Conservation (phyloP, 257 asterid genomes). For the Pogostemon cablin region DNA sequence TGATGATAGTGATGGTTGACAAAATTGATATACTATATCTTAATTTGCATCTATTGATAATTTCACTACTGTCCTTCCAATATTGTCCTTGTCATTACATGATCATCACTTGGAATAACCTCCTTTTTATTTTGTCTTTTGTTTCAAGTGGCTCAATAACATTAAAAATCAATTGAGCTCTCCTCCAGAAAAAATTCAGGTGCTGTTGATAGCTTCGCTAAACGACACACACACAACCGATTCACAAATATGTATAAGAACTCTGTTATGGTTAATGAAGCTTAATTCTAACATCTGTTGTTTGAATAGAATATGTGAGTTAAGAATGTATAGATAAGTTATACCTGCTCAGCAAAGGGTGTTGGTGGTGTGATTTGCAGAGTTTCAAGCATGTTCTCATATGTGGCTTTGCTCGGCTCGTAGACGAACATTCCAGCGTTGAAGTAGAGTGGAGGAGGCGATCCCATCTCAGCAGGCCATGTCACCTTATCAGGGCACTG, state of each 20-base stretch:
- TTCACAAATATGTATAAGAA: too few relatives aligned
- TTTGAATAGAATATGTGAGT: not conserved
- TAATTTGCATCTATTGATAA: not conserved
- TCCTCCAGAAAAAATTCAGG: not conserved
- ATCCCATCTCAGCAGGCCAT: conserved; percentile 60
- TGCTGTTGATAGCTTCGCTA: too few relatives aligned
- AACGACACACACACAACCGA: too few relatives aligned
- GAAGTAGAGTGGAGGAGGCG: conserved; percentile 60
- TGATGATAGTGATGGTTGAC: conserved; percentile 22
- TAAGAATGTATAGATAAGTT: too few relatives aligned
- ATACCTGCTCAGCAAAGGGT: conserved; percentile 64
- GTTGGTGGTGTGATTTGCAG: conserved; percentile 55
- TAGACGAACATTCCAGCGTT: conserved; percentile 64
- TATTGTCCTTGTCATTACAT: not conserved
- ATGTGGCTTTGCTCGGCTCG: conserved; percentile 54
- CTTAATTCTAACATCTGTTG: not conserved
- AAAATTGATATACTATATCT: not conserved
- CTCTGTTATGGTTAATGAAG: not conserved
- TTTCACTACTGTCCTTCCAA: not conserved
- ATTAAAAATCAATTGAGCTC: conserved; percentile 1
- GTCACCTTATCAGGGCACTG: conserved; percentile 57
- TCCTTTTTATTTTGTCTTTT: not conserved
- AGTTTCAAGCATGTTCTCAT: conserved; percentile 46
- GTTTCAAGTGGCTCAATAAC: conserved; percentile 9
- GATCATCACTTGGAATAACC: not conserved